Evolutionary conservation across 164 flowering plant species (phyloP).

Genomic region (Annona squamosa): DNA sequence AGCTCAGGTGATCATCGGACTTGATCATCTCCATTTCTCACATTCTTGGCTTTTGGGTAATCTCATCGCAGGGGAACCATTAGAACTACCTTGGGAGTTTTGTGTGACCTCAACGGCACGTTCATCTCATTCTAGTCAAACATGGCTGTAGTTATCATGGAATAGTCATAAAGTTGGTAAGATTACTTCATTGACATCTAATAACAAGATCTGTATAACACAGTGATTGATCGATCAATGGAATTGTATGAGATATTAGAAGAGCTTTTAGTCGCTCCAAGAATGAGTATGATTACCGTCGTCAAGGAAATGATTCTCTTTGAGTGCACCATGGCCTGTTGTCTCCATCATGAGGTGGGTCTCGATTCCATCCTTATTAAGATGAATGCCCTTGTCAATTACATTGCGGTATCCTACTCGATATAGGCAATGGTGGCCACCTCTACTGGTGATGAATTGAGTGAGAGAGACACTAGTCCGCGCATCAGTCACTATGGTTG

Average conservation of each 20-base stretch:
- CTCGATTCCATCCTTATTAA: constrained; percentile 69
- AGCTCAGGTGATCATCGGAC: not conserved
- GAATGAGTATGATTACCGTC: constrained; percentile 42
- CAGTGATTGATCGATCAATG: too few species aligned
- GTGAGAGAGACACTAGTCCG: constrained; percentile 72
- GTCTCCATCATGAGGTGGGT: constrained; percentile 98
- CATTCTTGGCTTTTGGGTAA: too few species aligned
- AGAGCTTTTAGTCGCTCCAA: not conserved
- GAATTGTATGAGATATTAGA: not conserved
- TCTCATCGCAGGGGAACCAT: too few species aligned
- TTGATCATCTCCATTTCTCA: too few species aligned
- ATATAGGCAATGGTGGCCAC: constrained; percentile 83
- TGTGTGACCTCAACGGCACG: too few species aligned
- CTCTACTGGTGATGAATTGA: constrained; percentile 51
- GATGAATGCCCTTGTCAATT: constrained; percentile 81
- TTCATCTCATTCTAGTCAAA: too few species aligned
- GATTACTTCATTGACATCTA: too few species aligned
- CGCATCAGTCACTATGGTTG: constrained; percentile 85
- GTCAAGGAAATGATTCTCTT: constrained; percentile 82
- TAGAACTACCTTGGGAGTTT: too few species aligned
- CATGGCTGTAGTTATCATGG: too few species aligned
- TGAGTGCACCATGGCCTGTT: constrained; percentile 87
- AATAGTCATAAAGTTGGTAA: too few species aligned
- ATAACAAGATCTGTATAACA: too few species aligned
- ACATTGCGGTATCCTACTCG: constrained; percentile 89